Base-by-base conservation (phyloP, 1,284 basidiomycete genomes). In the Apiotrichum montevideense region DNA sequence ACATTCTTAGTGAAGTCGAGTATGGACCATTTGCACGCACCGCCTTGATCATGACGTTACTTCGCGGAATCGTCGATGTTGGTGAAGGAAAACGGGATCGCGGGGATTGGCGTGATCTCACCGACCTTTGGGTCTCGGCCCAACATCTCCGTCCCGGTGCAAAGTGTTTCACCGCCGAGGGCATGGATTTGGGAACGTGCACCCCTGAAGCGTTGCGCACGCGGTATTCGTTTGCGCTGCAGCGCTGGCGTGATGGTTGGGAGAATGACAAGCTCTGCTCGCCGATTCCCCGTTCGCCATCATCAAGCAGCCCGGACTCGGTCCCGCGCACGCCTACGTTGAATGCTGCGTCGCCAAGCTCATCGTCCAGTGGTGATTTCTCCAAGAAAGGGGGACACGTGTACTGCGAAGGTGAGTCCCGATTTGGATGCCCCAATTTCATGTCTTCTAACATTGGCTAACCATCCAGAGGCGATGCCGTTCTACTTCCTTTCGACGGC, bases 171-270 rank as follows among this genome's bases (percentile, higher is more conserved):
- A 66, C 61, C 39, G 65, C 59, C 49, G 69, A 67, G 42, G 67
- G 68, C 3, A 59, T 58, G 35, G 73, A 71, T 44, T 48, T 72
- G 35, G 70, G 67, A 15, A 21, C 51, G 21, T 63, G 70, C 8
- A 66, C 69, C 4, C 61, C 60, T 43, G 68, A 72, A 39, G 61
- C 62, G 15, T 46, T 75, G 35, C 57, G 63, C 21, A 62, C 58
- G n/a, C 54, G 70, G 43, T 77, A 71, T 43, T 60, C 63, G n/a
- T 46, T 62, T 33, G 74, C 63, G 1, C 56, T 77, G 40, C 66
- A 72, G 52, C 63, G 66, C 71, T 79, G 78, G 78, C 66, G 75
- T 40, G 68, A 74, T 66, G 78, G 77, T 6, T 78, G 77, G 77
- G 76, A 78, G 61, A 74, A 76, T 58, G 78, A 79, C 60, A 57